Conservation (phyloP, 148 eudicot genomes). For the Rhododendron ferrugineum region DNA sequence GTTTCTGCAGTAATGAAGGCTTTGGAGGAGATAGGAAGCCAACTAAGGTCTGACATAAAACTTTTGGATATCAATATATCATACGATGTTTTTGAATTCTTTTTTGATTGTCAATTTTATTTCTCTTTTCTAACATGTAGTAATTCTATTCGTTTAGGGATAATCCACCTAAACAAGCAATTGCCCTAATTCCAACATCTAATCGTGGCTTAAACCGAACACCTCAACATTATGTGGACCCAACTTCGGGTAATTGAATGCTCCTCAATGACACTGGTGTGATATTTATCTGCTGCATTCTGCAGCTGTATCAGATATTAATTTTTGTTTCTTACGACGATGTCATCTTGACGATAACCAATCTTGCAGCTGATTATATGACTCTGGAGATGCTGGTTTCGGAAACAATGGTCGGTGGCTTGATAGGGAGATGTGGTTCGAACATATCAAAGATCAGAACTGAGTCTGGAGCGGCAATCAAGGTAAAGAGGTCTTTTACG, state of each 20-base stretch:
- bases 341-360: slow-evolving; percentile 27
- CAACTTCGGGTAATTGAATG: slow-evolving; percentile 59
- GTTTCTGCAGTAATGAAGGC: slow-evolving; percentile 71
- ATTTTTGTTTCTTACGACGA: slow-evolving; percentile 19
- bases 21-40: slow-evolving; percentile 77
- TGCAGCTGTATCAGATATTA: slow-evolving; percentile 20
- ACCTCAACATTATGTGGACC: slow-evolving; percentile 58
- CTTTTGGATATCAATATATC: not conserved
- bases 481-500: slow-evolving; percentile 36
- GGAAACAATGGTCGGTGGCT: slow-evolving; percentile 80
- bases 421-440: slow-evolving; percentile 84
- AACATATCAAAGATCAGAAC: slow-evolving; percentile 79
- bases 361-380: slow-evolving; percentile 73
- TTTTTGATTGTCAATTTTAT: not conserved
- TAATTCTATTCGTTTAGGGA: slow-evolving; percentile 32
- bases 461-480: slow-evolving; percentile 89
- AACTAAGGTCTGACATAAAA: slow-evolving; percentile 48
- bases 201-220: slow-evolving; percentile 47
- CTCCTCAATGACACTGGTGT: slow-evolving; percentile 10
- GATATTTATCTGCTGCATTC: slow-evolving; percentile 10
- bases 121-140: slow-evolving; percentile 1
- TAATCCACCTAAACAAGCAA: slow-evolving; percentile 81
- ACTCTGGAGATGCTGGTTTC: slow-evolving; percentile 66
- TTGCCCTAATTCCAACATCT: slow-evolving; percentile 78
- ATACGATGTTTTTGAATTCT: not conserved